Base-by-base conservation (phyloP, 208 protist species). In the Crithidia bombi region DNA sequence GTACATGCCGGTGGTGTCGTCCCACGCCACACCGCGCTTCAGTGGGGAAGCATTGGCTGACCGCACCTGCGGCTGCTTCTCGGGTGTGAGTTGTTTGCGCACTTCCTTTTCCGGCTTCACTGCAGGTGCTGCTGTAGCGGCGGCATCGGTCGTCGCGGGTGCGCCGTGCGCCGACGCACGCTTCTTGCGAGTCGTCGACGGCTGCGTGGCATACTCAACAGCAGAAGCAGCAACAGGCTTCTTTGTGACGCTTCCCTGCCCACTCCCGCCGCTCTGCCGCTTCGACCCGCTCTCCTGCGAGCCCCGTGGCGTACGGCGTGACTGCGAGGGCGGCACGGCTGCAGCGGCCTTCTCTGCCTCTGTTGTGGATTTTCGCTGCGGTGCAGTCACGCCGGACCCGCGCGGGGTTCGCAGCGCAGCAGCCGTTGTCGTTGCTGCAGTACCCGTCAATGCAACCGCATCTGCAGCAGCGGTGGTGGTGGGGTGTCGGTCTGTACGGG, bases 21-120 rank as follows among this genome's bases (percentile, higher is more conserved):
- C 62, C 70, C 70, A 75, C 35, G 70, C 70, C 41, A 57, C 62
- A 17, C 70, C 59, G 41, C 63, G 70, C 70, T 75, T 68, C 50
- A 68, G 3, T 25, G 62, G 62, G 17, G 70, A 68, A 3, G 54
- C 59, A 33, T 47, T 52, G 38, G 64, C 51, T 5, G 26, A 49
- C 15, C 52, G 51, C 3, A 38, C n/a, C 26, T 21, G 61, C 11
- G 30, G 5, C 43, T 26, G 19, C 47, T 36, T 43, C n/a, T 62
- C n/a, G n/a, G n/a, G n/a, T n/a, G n/a, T n/a, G n/a, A n/a, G n/a
- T n/a, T n/a, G n/a, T n/a, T n/a, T n/a, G n/a, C 23, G 17, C 46
- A 51, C 61, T 9, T 44, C 36, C 25, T 33, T 32, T 3, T 21
- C 58, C 17, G 61, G 30, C 17, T 6, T 28, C 59, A 5, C 30